A percentile compares a stretch with the other conserved stretches of the same genome.
These are phyloP conservation scores for Tephrocybe sp. DNA, from an alignment of 768 basidiomycete genomes.

Conservation along the genomic window DNA sequence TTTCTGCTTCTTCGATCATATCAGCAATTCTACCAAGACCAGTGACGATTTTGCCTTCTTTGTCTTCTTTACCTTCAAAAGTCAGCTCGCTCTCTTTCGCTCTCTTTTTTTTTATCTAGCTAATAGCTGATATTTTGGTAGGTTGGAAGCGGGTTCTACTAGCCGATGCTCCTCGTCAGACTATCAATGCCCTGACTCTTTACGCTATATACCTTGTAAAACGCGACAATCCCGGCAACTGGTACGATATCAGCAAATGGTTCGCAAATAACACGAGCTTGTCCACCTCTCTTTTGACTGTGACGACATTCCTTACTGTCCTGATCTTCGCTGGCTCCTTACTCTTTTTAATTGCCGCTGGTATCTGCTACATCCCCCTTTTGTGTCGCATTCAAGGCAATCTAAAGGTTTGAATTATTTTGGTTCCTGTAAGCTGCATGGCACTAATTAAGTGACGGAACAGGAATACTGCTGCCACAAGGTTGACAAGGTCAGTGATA, in stretches of 20 bases:
- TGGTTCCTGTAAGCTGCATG: neutral
- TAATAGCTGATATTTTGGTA: slow-evolving; percentile 25
- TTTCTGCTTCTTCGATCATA: slow-evolving; percentile 98
- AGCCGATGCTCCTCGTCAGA: slow-evolving; percentile 95
- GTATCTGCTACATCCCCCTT: slow-evolving; percentile 89
- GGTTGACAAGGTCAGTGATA: slow-evolving; percentile 80
- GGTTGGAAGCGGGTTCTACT: slow-evolving; percentile 88
- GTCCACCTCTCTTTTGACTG: slow-evolving; percentile 80
- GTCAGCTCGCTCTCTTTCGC: slow-evolving; percentile 51
- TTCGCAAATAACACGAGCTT: slow-evolving; percentile 67
- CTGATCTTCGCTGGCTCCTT: slow-evolving; percentile 84
- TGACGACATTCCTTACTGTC: slow-evolving; percentile 90
- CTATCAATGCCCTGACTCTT: slow-evolving; percentile 96
- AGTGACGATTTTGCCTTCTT: slow-evolving; percentile 99
- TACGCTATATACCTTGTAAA: slow-evolving; percentile 76
- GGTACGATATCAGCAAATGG: slow-evolving; percentile 77
- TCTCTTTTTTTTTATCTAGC: neutral
- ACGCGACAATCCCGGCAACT: slow-evolving; percentile 40
- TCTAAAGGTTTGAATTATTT: slow-evolving; percentile 65
- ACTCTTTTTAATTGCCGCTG: slow-evolving; percentile 79
- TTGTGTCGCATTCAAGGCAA: slow-evolving; percentile 96
- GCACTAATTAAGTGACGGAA: slow-evolving; percentile 6
- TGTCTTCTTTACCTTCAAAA: slow-evolving; percentile 99
- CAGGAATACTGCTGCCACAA: slow-evolving; percentile 99
- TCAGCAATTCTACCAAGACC: slow-evolving; percentile 92